Conservation (phyloP, 2,329 filamentous ascomycete species). For the Diplodia sapinea region DNA sequence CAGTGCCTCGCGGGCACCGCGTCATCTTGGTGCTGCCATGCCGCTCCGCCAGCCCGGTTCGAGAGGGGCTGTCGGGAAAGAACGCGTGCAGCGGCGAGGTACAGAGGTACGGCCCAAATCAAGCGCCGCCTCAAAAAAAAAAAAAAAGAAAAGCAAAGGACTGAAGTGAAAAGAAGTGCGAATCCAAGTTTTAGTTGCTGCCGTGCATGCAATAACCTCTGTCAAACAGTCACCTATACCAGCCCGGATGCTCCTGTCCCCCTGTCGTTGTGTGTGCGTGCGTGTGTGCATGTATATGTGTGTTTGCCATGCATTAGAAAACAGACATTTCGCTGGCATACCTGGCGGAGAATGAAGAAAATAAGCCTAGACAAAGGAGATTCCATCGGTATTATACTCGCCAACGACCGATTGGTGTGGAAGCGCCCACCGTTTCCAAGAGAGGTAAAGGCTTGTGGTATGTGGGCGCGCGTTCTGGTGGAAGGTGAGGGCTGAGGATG, state of each 20-base stretch:
- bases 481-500: not conserved
- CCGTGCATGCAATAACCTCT: constrained; percentile 16
- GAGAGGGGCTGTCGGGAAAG: constrained; percentile 15
- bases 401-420: constrained; percentile 5
- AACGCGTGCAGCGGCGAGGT: constrained; percentile 26
- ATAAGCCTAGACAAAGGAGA: not conserved
- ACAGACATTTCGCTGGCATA: not conserved
- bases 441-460: not conserved
- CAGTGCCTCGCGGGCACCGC: constrained; percentile 13
- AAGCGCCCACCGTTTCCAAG: not conserved
- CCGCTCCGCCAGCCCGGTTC: constrained; percentile 26
- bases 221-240: too few relatives aligned
- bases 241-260: constrained; percentile 10
- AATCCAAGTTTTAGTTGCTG: constrained; percentile 25
- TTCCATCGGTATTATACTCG: constrained; percentile 21
- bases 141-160: constrained; percentile 19
- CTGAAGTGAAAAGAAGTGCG: constrained; percentile 17
- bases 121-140: constrained; percentile 9
- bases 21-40: constrained; percentile 21
- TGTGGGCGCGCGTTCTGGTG: not conserved
- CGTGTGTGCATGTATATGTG: not conserved
- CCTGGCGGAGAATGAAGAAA: constrained; percentile 1
- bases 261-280: constrained; percentile 8
- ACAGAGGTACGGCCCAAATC: constrained; percentile 8
- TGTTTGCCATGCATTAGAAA: constrained; percentile 12